Conservation (phyloP, 495 filamentous ascomycete genomes). For the Penicillium alfredii region DNA sequence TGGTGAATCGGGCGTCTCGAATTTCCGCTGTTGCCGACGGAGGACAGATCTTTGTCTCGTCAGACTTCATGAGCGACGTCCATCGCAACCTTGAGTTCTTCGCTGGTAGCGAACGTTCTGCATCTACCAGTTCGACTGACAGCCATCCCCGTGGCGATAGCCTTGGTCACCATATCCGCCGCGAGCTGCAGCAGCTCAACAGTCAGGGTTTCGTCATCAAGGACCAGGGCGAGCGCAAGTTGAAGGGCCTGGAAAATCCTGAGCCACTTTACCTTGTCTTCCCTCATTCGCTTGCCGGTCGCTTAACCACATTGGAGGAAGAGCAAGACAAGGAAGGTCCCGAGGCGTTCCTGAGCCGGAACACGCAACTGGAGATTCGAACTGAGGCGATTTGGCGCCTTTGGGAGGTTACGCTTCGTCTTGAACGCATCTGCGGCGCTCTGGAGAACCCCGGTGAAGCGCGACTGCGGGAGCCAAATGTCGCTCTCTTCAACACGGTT, state of each 20-base stretch:
- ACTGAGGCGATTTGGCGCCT: conserved; percentile 80
- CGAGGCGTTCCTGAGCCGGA: conserved; percentile 42
- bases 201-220: conserved; percentile 96
- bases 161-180: conserved; percentile 62
- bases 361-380: conserved; percentile 62
- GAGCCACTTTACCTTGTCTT: conserved; percentile 93
- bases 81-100: conserved; percentile 85
- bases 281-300: conserved; percentile 78
- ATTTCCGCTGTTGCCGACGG: conserved; percentile 94
- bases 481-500: conserved; percentile 75
- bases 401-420: conserved; percentile 80
- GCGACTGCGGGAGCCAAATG: conserved; percentile 65
- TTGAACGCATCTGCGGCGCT: conserved; percentile 87
- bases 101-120: conserved; percentile 65
- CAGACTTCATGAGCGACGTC: conserved; percentile 94
- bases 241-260: conserved; percentile 97
- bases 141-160: conserved; percentile 58
- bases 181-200: conserved; percentile 78
- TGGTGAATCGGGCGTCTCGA: conserved; percentile 95
- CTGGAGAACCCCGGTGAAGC: conserved; percentile 59
- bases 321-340: conserved; percentile 30
- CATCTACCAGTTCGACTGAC: conserved; percentile 62
- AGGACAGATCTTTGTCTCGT: conserved; percentile 92
- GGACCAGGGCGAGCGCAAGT: conserved; percentile 84
- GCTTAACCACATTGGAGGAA: conserved; percentile 57